These are phyloP conservation scores for Globomyces pollinis-pini DNA, from an alignment of 192 early-diverging fungal genomes.

Conservation along the genomic window DNA sequence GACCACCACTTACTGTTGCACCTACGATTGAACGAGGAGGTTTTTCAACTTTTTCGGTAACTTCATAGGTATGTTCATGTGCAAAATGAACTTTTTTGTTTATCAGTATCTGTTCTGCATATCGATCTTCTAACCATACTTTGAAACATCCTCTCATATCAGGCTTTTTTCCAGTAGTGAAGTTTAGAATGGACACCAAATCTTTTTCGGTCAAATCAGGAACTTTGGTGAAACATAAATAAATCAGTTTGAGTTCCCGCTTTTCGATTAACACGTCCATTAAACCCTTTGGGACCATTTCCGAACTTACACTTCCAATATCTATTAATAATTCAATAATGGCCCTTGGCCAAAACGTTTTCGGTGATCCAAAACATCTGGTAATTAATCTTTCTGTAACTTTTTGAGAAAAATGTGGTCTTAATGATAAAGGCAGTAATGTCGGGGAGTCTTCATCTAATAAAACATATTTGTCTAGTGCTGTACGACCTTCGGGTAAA, in stretches of 20 bases:
- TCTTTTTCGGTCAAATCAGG: constrained; percentile 6
- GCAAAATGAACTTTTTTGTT: background rate
- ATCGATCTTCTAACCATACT: background rate
- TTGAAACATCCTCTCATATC: background rate
- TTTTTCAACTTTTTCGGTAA: background rate
- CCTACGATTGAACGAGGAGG: background rate
- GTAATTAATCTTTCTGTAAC: background rate
- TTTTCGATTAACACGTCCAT: background rate
- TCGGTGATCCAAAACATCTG: background rate
- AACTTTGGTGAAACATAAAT: background rate
- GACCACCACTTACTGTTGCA: background rate
- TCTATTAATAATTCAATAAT: background rate
- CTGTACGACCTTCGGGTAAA: no score
- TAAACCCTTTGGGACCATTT: background rate
- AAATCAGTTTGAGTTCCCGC: background rate
- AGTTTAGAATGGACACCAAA: constrained; percentile 2
- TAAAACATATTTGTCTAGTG: no score
- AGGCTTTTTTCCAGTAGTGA: background rate
- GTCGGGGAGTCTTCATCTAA: no score
- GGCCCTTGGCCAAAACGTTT: constrained; percentile 5
- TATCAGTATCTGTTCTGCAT: background rate
- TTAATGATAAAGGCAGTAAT: background rate
- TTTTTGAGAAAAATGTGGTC: background rate
- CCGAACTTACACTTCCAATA: background rate
- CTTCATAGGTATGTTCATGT: background rate